A percentile compares a stretch with the other conserved stretches of the same genome.
These are phyloP conservation scores for Boechera divaricarpa DNA, from an alignment of 345 rosid species.

Conservation along the genomic window DNA sequence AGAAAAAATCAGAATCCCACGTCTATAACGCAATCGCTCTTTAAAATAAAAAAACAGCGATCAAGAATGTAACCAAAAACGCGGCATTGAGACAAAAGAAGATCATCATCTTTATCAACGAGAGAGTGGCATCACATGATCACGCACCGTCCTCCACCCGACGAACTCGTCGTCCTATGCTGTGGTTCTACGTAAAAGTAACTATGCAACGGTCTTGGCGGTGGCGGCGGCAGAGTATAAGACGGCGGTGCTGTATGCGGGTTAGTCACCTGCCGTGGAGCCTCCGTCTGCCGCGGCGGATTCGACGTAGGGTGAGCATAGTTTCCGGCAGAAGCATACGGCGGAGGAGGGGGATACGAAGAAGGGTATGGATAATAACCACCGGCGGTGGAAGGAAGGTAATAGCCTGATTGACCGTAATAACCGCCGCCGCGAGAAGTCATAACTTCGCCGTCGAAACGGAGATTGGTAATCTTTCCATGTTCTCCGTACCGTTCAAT, in stretches of 20 bases:
- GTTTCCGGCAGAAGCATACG: constrained; percentile 10
- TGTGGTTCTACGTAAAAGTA: constrained; percentile 30
- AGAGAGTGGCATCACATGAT: constrained; percentile 32
- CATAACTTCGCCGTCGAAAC: constrained; percentile 26
- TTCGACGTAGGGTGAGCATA: not conserved
- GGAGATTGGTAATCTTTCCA: constrained; percentile 23
- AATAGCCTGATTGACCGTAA: constrained; percentile 29
- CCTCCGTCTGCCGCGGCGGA: constrained; percentile 1
- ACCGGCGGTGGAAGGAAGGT: constrained; percentile 22
- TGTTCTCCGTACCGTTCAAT: constrained; percentile 38
- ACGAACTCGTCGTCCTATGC: constrained; percentile 17
- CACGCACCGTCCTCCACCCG: constrained; percentile 1
- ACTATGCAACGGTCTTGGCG: constrained; percentile 17
- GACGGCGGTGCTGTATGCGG: constrained; percentile 32
- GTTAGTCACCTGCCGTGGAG: not conserved
- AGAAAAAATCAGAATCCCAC: not conserved
- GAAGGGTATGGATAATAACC: constrained; percentile 7
- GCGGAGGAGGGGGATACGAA: constrained; percentile 15
- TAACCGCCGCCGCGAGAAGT: constrained; percentile 6
- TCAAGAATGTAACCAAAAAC: constrained; percentile 12
- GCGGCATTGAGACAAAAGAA: not conserved
- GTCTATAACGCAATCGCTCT: constrained; percentile 35
- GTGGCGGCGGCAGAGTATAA: not conserved
- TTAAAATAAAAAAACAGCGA: constrained; percentile 4
- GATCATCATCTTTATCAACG: not conserved